Evolutionary conservation across 2,329 filamentous ascomycete species (phyloP).

Genomic region (Colletotrichum sp.): DNA sequence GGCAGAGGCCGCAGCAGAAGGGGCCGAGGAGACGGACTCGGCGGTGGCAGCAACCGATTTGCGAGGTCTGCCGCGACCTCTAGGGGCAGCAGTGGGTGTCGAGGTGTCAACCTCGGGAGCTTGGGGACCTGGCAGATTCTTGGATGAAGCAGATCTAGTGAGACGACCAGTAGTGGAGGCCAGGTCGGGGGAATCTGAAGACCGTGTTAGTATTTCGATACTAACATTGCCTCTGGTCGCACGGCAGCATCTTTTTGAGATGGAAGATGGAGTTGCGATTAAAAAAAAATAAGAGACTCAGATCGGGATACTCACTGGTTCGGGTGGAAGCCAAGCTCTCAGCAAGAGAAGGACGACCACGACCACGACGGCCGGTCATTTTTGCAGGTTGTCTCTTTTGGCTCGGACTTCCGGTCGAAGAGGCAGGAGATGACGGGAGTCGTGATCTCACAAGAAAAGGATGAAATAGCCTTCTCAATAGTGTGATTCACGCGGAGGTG

Average conservation of each 20-base stretch:
- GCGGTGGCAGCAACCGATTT: slow-evolving; percentile 27
- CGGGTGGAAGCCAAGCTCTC: slow-evolving; percentile 6
- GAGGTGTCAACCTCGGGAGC: not conserved
- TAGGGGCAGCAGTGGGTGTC: slow-evolving; percentile 24
- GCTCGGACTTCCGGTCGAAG: not conserved
- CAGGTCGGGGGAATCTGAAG: not conserved
- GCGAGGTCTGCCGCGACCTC: slow-evolving; percentile 31
- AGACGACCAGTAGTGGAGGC: not conserved
- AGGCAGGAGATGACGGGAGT: not conserved
- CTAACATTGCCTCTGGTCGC: not conserved
- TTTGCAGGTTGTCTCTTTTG: not conserved
- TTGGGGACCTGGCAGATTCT: slow-evolving; percentile 1
- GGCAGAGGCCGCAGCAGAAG: slow-evolving; percentile 39
- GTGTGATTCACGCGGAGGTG: not conserved
- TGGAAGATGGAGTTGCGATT: not conserved
- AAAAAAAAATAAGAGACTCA: not conserved
- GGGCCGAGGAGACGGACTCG: slow-evolving; percentile 39
- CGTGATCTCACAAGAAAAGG: not conserved
- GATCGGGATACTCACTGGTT: not conserved
- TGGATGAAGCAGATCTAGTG: slow-evolving; percentile 21
- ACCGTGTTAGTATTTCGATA: not conserved
- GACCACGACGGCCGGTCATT: slow-evolving; percentile 10
- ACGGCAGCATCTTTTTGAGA: not conserved
- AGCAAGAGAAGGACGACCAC: slow-evolving; percentile 2
- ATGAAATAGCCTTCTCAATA: not conserved